Conservation (phyloP, 2,329 filamentous ascomycete species). For the Grosmannia penicillata region DNA sequence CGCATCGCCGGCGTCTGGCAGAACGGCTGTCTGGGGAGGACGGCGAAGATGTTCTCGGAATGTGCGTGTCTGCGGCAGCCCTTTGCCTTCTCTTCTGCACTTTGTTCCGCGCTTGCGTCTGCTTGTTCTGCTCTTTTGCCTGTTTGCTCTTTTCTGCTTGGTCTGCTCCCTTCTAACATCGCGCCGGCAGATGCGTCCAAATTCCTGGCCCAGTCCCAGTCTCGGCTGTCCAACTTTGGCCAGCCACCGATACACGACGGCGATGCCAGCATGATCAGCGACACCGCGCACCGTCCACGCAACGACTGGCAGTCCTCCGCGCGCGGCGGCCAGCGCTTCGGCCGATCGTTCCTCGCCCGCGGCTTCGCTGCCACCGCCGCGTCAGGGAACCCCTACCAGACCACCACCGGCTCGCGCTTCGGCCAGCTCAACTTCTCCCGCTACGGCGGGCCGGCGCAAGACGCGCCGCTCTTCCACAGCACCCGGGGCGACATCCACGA, state of each 20-base stretch:
- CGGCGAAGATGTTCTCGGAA: conserved; percentile 66
- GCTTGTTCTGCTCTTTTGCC: too few relatives aligned
- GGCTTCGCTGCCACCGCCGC: conserved; percentile 16
- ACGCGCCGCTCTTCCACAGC: conserved; percentile 90
- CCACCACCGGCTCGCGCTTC: conserved; percentile 52
- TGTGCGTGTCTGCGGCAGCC: conserved; percentile 43
- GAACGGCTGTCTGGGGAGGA: conserved; percentile 7
- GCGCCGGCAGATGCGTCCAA: conserved; percentile 66
- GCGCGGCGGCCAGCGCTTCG: conserved; percentile 18
- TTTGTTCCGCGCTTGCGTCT: too few relatives aligned
- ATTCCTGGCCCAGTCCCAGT: conserved; percentile 94
- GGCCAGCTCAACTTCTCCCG: conserved; percentile 63
- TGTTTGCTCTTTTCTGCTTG: too few relatives aligned
- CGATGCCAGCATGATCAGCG: conserved; percentile 20
- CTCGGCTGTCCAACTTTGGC: conserved; percentile 61
- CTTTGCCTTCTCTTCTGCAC: neutral
- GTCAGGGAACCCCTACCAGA: conserved; percentile 63
- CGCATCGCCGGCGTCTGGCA: conserved; percentile 2
- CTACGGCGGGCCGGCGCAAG: conserved; percentile 51
- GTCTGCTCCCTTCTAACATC: too few relatives aligned
- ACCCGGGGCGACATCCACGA: conserved; percentile 81
- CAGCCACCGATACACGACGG: conserved; percentile 35
- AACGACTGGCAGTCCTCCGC: conserved; percentile 19
- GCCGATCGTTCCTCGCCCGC: conserved; percentile 25
- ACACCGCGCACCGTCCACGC: conserved; percentile 19